Base-by-base conservation (phyloP, 441 rosid genomes). In the Syzygium malaccense region DNA sequence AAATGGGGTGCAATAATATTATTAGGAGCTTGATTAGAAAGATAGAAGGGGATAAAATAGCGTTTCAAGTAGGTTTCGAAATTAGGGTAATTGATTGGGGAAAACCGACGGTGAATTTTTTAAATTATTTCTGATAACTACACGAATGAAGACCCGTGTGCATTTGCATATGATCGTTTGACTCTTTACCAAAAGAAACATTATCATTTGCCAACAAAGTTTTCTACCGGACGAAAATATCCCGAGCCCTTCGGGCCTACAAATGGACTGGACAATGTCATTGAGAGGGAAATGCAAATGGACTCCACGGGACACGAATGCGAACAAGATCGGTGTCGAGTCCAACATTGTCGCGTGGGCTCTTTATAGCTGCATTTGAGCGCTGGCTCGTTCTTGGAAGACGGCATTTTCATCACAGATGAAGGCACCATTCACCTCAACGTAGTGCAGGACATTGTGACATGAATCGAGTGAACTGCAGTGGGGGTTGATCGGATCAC, bases 1-100 rank as follows among this genome's bases (percentile, higher is more conserved):
- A 2, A 33, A 68, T 0, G 1, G 0, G 0, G 8, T 1, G 0
- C 7, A 5, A 18, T 3, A 55, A 55, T 19, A 1, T 37, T 4
- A 10, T 71, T 33, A 3, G 0, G 2, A 71, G 6, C 25, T 68
- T 1, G 14, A 14, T 71, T 71, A 71, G 20, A 68, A 71, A 6
- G 17, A 37, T 10, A 45, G 41, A 0, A 5, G 17, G n/a, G 17
- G n/a, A 37, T 12, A 75, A 41, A 41, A 75, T 12, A 41, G 1
- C 0, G 5, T 33, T 0, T 10, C 0, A 15, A 11, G 4, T 75
- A 25, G 1, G 15, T 3, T 3, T 23, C 5, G 1, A 75, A 75
- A 23, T 23, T 75, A 75, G 28, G 18, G 51, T 41, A 3, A 41
- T 23, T 32, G 1, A 6, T 11, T 0, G n/a, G n/a, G 10, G 23